Conservation (phyloP, 352 stramenopile genomes). For the Phytophthora macrochlamydospora region DNA sequence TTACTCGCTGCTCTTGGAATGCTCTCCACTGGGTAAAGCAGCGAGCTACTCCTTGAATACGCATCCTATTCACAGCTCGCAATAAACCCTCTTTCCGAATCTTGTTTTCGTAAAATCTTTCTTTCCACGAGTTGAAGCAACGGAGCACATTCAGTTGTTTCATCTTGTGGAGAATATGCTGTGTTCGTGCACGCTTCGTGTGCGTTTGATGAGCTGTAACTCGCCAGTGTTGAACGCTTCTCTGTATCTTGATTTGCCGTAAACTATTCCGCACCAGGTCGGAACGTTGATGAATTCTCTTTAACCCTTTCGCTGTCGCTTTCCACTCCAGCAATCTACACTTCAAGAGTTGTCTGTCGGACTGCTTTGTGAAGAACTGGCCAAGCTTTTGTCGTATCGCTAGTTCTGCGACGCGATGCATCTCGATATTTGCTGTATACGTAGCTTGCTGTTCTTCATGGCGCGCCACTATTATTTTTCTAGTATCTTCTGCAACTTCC, state of each 20-base stretch:
- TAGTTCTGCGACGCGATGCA: conserved; percentile 9
- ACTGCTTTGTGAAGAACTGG: conserved; percentile 41
- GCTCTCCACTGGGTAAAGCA: conserved; percentile 43
- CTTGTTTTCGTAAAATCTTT: conserved; percentile 10
- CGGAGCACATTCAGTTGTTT: conserved; percentile 37
- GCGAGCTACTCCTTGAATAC: conserved; percentile 30
- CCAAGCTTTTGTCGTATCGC: conserved; percentile 38
- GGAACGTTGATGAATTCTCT: conserved; percentile 11
- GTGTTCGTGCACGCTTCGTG: conserved; percentile 13
- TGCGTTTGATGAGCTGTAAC: conserved; percentile 1
- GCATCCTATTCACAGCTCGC: conserved; percentile 40
- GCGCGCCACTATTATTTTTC: not conserved
- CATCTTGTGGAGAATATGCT: conserved; percentile 36
- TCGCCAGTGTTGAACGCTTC: conserved; percentile 20
- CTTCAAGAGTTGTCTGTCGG: conserved; percentile 32
- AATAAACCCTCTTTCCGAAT: conserved; percentile 27
- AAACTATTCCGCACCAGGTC: conserved; percentile 9
- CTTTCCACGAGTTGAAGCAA: conserved; percentile 67
- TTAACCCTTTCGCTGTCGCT: not conserved
- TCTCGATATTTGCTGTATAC: conserved; percentile 6
- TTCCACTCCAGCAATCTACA: conserved; percentile 21
- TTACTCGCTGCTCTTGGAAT: conserved; percentile 7
- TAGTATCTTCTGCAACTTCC: not conserved
- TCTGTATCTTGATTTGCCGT: conserved; percentile 10
- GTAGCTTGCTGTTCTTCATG: conserved; percentile 19